Conservation (phyloP, 148 eudicot species). For the Persicaria maculosa region DNA sequence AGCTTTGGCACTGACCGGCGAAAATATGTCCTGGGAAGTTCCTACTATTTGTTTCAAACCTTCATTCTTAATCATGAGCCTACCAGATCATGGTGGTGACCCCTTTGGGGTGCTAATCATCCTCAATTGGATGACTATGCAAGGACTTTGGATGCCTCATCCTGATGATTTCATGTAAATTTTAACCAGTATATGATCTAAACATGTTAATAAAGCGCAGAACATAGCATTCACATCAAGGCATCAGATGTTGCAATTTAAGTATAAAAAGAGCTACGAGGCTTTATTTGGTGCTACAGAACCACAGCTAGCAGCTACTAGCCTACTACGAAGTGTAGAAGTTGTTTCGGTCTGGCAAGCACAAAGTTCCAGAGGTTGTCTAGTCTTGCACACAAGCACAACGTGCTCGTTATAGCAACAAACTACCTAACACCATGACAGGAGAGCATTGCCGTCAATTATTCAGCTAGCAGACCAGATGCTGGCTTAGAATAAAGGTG, state of each 20-base stretch:
- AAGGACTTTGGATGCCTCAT: neutral
- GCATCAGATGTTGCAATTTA: neutral
- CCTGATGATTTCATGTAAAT: neutral
- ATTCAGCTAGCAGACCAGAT: neutral
- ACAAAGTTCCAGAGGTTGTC: neutral
- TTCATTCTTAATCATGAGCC: neutral
- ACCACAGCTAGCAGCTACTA: neutral
- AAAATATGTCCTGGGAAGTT: neutral
- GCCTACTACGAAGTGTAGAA: neutral
- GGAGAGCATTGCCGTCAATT: neutral
- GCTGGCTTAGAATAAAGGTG: neutral
- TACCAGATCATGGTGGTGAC: neutral
- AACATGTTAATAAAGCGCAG: neutral
- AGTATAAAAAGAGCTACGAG: neutral
- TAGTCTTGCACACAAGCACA: neutral
- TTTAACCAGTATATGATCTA: neutral
- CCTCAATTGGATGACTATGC: neutral
- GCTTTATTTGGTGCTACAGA: neutral
- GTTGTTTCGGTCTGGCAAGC: neutral
- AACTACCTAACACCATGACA: neutral
- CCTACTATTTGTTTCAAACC: neutral
- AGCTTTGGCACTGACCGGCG: conserved; percentile 66
- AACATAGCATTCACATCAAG: neutral
- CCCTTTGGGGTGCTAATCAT: neutral
- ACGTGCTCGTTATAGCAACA: neutral